Evolutionary conservation across 148 eudicot genomes (phyloP), one percentile per base, ranked within the genome.

Genomic region (Camellia granthamiana): DNA sequence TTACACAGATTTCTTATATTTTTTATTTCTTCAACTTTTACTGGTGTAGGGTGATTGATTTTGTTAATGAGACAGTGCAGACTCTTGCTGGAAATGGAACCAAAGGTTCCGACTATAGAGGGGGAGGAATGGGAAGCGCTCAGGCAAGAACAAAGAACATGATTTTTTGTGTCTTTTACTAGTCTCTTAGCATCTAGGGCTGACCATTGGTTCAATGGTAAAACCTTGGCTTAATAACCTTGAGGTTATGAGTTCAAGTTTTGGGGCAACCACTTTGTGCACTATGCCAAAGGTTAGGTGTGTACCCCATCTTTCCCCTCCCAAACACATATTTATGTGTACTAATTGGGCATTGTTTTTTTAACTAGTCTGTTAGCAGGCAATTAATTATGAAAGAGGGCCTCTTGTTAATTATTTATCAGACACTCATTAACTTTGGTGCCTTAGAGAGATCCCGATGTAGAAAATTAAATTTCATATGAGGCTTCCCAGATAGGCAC

Each of bases 21-120:
- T 56, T 79, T 59, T 42, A 23, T 59, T 71, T 75, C 18, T 82
- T 59, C 68, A 74, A 63, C 71, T 80, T 80, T 72, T 78, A 47
- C 52, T 51, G 54, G 56, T 88, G 77, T 86, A 95, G 99, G 89
- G 97, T 92, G 90, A 80, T 95, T 88, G 91, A 95, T 87, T 95
- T 95, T 90, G 99, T 93, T 19, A 81, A 88, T 74, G 99, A 95
- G 85, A 87, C 77, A 49, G 99, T 95, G 76, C 89, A 81, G 79
- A 95, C 99, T 19, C 90, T 95, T 74, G 97, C 99, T 87, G 99
- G 99, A 78, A 92, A 93, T 86, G 99, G 97, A 72, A 90, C 92
- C 58, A 95, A 95, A 86, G 99, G 99, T 70, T 92, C 97, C 81
- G 99, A 95, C 83, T 95, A 95, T 77, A 85, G 64, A 83, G 97